phyloP scores from a whole-genome alignment of 2,329 filamentous ascomycete species.

The Monilinia aucupariae region DNA sequence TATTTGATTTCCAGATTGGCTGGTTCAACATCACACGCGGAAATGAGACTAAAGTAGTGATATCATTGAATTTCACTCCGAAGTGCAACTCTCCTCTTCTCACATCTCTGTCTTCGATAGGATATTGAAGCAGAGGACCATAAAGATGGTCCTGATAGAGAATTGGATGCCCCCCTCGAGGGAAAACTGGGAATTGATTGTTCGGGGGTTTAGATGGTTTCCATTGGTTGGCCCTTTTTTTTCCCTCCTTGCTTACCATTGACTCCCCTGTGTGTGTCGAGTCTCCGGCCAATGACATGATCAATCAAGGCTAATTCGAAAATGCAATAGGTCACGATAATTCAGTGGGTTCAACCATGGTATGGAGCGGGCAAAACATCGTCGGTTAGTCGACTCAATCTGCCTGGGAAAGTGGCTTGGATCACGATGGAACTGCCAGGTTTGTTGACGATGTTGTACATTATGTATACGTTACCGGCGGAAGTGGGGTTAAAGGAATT shows the following conservation, averaged over 20 bases:
- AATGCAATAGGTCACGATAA: slow-evolving; percentile 55
- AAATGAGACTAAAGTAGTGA: slow-evolving; percentile 15
- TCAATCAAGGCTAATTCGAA: background rate
- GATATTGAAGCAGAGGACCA: background rate
- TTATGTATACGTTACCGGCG: slow-evolving; percentile 62
- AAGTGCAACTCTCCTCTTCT: background rate
- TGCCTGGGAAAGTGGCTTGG: slow-evolving; percentile 88
- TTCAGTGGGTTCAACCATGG: slow-evolving; percentile 70
- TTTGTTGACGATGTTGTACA: slow-evolving; percentile 71
- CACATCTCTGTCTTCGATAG: too few species aligned
- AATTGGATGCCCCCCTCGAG: slow-evolving; percentile 49
- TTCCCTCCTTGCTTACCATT: background rate
- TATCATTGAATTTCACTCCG: slow-evolving; percentile 14
- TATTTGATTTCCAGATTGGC: too few species aligned
- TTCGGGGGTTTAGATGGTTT: slow-evolving; percentile 47
- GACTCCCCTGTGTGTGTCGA: background rate
- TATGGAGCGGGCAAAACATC: slow-evolving; percentile 95
- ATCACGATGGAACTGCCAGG: slow-evolving; percentile 80
- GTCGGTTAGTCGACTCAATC: slow-evolving; percentile 64
- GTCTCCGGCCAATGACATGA: background rate
- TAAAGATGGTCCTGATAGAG: slow-evolving; percentile 30
- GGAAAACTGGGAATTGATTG: slow-evolving; percentile 51
- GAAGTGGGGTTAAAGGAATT: slow-evolving; percentile 53
- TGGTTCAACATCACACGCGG: background rate
- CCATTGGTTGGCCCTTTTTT: slow-evolving; percentile 40